phyloP scores from a whole-genome alignment of 2,329 filamentous ascomycete genomes.

The Blumeria hordei region DNA sequence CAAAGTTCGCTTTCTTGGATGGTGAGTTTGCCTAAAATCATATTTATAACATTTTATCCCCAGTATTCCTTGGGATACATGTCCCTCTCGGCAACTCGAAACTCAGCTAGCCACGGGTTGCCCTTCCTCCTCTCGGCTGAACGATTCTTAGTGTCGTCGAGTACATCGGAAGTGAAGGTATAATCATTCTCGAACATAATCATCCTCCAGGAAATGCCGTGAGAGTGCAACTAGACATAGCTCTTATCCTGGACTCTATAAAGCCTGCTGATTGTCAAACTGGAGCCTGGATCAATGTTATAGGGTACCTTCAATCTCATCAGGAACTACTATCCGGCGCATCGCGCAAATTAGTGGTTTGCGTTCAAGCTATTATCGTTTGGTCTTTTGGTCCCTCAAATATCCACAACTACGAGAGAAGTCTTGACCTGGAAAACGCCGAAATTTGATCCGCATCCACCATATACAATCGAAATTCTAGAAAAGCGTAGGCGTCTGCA shows the following conservation, averaged over 20 bases:
- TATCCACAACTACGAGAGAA: slow-evolving; percentile 42
- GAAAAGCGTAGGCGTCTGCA: too few species aligned
- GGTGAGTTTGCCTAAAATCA: slow-evolving; percentile 28
- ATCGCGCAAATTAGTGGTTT: slow-evolving; percentile 15
- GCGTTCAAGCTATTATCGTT: slow-evolving; percentile 50
- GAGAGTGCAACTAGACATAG: slow-evolving; percentile 41
- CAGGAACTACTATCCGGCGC: slow-evolving; percentile 2
- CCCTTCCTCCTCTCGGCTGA: neutral
- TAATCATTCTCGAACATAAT: slow-evolving; percentile 43
- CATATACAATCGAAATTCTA: too few species aligned
- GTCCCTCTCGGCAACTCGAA: neutral
- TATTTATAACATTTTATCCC: neutral
- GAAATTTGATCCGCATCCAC: too few species aligned
- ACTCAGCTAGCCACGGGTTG: neutral
- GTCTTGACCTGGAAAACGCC: slow-evolving; percentile 3
- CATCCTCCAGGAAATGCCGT: slow-evolving; percentile 25
- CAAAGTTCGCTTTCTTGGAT: slow-evolving; percentile 86
- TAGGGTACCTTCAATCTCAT: slow-evolving; percentile 43
- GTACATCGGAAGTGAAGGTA: slow-evolving; percentile 30
- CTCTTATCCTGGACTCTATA: slow-evolving; percentile 42
- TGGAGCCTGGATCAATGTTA: slow-evolving; percentile 74
- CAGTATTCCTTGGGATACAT: neutral
- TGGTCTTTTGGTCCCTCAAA: slow-evolving; percentile 57
- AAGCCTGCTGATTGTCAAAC: slow-evolving; percentile 37
- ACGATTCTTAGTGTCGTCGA: slow-evolving; percentile 25